Percentiles rank a stretch among this genome's conserved stretches.
phyloP scores from a whole-genome alignment of 2,329 filamentous ascomycete genomes.

The Kalaharituber pfeilii region DNA sequence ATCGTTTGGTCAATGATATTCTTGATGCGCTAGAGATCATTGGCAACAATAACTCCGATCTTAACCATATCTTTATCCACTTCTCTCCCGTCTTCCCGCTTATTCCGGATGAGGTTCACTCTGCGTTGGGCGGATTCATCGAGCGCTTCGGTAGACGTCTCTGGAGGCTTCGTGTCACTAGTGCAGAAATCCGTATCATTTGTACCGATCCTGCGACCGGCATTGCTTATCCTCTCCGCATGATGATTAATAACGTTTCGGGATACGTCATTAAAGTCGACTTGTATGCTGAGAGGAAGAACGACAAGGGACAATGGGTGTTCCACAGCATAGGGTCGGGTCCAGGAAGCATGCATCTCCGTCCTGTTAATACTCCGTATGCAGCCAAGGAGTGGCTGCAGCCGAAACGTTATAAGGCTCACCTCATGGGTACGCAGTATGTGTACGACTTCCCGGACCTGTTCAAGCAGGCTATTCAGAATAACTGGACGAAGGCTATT shows the following conservation, averaged over 20 bases:
- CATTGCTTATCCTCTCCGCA: slow-evolving; percentile 75
- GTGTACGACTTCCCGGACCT: slow-evolving; percentile 99
- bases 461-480: slow-evolving; percentile 94
- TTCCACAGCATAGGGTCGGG: slow-evolving; percentile 97
- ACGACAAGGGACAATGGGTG: slow-evolving; percentile 93
- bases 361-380: slow-evolving; percentile 80
- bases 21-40: slow-evolving; percentile 95
- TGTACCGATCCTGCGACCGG: slow-evolving; percentile 81
- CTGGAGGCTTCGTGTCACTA: slow-evolving; percentile 90
- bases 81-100: slow-evolving; percentile 95
- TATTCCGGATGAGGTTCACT: slow-evolving; percentile 72
- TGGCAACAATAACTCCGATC: slow-evolving; percentile 95
- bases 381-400: slow-evolving; percentile 97
- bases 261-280: slow-evolving; percentile 96
- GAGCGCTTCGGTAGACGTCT: slow-evolving; percentile 89
- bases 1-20: slow-evolving; percentile 93
- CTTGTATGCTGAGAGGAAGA: slow-evolving; percentile 93
- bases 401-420: slow-evolving; percentile 98
- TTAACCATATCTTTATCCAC: slow-evolving; percentile 99
- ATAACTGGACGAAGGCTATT: slow-evolving; percentile 67
- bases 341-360: slow-evolving; percentile 85
- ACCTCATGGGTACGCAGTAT: slow-evolving; percentile 97
- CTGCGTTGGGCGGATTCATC: slow-evolving; percentile 84
- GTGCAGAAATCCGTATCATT: slow-evolving; percentile 94
- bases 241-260: slow-evolving; percentile 95